Evolutionary conservation across 805 yeast genomes (phyloP).

Genomic region (Torulaspora gathmanii): DNA sequence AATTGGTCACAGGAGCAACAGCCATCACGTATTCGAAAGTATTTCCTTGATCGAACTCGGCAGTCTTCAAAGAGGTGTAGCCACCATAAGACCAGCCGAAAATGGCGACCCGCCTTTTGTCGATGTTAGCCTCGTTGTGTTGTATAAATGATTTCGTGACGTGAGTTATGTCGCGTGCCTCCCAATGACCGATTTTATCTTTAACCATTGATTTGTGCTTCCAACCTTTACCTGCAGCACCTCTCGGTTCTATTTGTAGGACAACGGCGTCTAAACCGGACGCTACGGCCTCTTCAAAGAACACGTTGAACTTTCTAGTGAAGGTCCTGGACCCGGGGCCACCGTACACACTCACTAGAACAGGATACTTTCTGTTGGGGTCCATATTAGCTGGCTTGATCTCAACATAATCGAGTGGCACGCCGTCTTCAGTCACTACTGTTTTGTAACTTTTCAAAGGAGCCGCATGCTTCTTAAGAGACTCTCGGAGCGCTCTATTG

Average conservation of each 20-base stretch:
- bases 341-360: slow-evolving; percentile 67
- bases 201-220: slow-evolving; percentile 52
- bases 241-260: slow-evolving; percentile 70
- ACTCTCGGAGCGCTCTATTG: slow-evolving; percentile 28
- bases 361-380: slow-evolving; percentile 48
- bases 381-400: slow-evolving; percentile 56
- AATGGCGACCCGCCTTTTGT: slow-evolving; percentile 52
- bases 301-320: slow-evolving; percentile 43
- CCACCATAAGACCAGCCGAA: slow-evolving; percentile 95
- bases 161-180: slow-evolving; percentile 60
- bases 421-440: slow-evolving; percentile 39
- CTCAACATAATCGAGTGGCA: slow-evolving; percentile 51
- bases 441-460: slow-evolving; percentile 44
- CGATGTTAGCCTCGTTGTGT: slow-evolving; percentile 41
- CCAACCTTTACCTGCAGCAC: slow-evolving; percentile 81
- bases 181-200: slow-evolving; percentile 64
- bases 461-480: slow-evolving; percentile 38
- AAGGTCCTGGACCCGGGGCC: slow-evolving; percentile 76
- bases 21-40: slow-evolving; percentile 72
- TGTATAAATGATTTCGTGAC: slow-evolving; percentile 49
- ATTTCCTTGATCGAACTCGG: slow-evolving; percentile 60
- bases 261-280: slow-evolving; percentile 57
- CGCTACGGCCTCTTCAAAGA: slow-evolving; percentile 56
- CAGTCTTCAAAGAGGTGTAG: slow-evolving; percentile 64
- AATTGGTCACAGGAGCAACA: slow-evolving; percentile 81